A percentile compares a stretch with the other conserved stretches of the same genome.
These are phyloP conservation scores for Penicillium crystallinum DNA, from an alignment of 495 filamentous ascomycete genomes.

Conservation along the genomic window DNA sequence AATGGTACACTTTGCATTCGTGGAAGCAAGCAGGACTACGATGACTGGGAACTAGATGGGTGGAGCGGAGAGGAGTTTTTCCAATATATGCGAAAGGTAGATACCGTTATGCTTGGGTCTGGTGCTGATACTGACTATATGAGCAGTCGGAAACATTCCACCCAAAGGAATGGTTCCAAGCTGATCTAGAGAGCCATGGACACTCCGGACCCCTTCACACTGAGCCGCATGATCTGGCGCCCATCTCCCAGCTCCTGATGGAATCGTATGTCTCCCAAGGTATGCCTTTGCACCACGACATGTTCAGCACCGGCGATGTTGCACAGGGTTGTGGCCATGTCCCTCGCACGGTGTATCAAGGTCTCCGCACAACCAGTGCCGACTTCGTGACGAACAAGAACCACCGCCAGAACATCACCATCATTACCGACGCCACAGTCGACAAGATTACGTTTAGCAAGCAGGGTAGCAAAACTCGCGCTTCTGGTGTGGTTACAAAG, in stretches of 20 bases:
- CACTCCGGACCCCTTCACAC: constrained; percentile 41
- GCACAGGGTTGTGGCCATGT: constrained; percentile 50
- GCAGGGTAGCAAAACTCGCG: constrained; percentile 13
- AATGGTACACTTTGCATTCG: constrained; percentile 62
- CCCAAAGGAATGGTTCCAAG: constrained; percentile 39
- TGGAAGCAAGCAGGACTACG: constrained; percentile 54
- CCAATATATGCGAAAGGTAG: constrained; percentile 46
- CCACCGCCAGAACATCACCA: constrained; percentile 31
- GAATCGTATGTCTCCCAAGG: constrained; percentile 44
- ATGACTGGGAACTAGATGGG: constrained; percentile 53
- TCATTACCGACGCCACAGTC: constrained; percentile 35
- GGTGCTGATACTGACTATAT: neutral
- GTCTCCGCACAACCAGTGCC: constrained; percentile 42
- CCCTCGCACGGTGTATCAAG: constrained; percentile 45
- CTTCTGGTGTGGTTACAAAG: constrained; percentile 24
- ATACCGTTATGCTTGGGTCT: neutral
- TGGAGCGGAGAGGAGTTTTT: constrained; percentile 54
- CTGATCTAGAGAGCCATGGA: constrained; percentile 35
- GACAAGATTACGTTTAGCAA: constrained; percentile 29
- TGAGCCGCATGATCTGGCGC: constrained; percentile 46
- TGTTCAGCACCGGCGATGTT: constrained; percentile 46
- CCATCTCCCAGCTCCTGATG: constrained; percentile 42
- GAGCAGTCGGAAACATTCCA: constrained; percentile 46
- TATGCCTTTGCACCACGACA: constrained; percentile 42
- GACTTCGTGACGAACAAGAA: constrained; percentile 43